Evolutionary conservation across 2,329 filamentous ascomycete species (phyloP), one percentile per base, ranked within the genome.

Genomic region (Alternaria ventricosa): DNA sequence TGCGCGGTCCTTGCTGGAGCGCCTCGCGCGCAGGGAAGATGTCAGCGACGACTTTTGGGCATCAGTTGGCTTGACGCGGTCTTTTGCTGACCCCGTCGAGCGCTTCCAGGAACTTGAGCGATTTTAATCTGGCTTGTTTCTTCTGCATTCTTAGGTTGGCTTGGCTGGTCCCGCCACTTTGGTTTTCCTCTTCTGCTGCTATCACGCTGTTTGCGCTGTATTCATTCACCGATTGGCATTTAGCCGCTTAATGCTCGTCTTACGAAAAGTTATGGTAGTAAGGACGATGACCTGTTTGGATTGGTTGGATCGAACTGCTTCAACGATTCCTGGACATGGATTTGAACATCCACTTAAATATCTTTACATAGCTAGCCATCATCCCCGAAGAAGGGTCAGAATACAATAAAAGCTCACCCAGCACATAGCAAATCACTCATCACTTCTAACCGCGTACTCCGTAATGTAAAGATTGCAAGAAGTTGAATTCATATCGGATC

Each of bases 21-120:
- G 88, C 46, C 84, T 96, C 58, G 88, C 90, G 33, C 85, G 87
- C 18, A 84, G 92, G 23, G 87, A 92, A 73, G 91, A 94, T 71
- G 90, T 96, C 57, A 91, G 92, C 0, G 92, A 96, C 65, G 89
- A 93, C 67, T 94, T 91, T 89, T 96, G 93, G 93, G 79, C 79
- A 57, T 81, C 79, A 20, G 81, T 83, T 18, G 82, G 82, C 12
- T 66, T 84, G 60, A 72, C 73, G 47, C 71, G 75, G n/a, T 71
- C 73, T 4, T 70, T 78, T 59, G 71, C 76, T 1, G 76, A 78
- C 57, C 74, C 75, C n/a, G 69, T 79, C 5, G 75, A 78, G 64
- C 71, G 74, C 25, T 69, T 78, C 49, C 75, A 79, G 57, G 71
- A 77, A 60, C 75, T 71, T 43, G 75, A 77, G 46, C 72, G 70